phyloP scores from a whole-genome alignment of 2,329 filamentous ascomycete genomes.

The Dothistroma septosporum region DNA sequence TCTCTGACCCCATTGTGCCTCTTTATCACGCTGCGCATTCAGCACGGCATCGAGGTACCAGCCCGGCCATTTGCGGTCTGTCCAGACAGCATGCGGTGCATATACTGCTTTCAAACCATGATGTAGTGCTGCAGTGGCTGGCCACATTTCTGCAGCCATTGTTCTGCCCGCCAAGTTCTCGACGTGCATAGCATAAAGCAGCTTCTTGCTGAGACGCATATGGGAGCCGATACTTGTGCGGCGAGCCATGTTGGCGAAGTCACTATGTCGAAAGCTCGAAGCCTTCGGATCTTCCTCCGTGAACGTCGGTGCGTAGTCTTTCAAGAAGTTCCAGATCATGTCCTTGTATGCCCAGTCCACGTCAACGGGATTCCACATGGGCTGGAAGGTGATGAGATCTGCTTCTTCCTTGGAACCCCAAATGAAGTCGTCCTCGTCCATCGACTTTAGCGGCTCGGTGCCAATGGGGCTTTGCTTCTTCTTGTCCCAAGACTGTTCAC shows the following conservation, averaged over 20 bases:
- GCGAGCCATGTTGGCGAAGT: conserved; percentile 55
- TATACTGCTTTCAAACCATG: conserved; percentile 92
- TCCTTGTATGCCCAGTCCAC: conserved; percentile 67
- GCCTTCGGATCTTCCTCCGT: conserved; percentile 60
- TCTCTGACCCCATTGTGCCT: conserved; percentile 43
- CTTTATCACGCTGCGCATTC: conserved; percentile 63
- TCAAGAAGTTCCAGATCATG: conserved; percentile 49
- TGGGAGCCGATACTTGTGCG: conserved; percentile 86
- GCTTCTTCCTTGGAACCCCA: conserved; percentile 92
- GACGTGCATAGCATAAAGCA: conserved; percentile 82
- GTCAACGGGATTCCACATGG: conserved; percentile 82
- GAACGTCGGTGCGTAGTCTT: conserved; percentile 68
- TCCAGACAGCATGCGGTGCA: conserved; percentile 81
- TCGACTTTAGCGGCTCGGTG: conserved; percentile 63
- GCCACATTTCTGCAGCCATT: conserved; percentile 97
- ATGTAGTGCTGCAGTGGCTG: conserved; percentile 78
- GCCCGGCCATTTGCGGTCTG: conserved; percentile 81
- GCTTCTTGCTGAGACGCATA: conserved; percentile 72
- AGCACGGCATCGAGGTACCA: conserved; percentile 72
- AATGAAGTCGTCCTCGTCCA: conserved; percentile 73
- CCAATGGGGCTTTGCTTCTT: conserved; percentile 74
- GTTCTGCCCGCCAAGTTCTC: conserved; percentile 85
- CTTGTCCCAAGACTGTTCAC: conserved; percentile 64
- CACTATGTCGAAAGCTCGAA: conserved; percentile 51
- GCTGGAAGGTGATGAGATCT: conserved; percentile 86